Evolutionary conservation across 2,329 filamentous ascomycete genomes (phyloP).

Genomic region (Fusarium armeniacum): DNA sequence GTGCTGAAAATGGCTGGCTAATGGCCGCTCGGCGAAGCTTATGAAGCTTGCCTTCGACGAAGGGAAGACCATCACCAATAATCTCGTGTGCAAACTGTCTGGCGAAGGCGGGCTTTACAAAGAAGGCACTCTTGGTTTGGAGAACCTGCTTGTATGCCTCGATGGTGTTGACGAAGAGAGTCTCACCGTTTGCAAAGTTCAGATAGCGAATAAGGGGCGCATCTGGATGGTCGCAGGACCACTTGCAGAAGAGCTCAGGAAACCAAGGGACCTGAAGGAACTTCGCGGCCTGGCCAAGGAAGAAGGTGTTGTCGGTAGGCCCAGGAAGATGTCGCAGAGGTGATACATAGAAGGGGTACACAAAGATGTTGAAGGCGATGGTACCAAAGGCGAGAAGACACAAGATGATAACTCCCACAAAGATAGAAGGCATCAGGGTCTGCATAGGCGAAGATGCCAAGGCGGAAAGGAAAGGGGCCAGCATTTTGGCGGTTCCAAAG

Average conservation of each 20-base stretch:
- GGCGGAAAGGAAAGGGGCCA: background rate
- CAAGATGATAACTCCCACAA: conserved; percentile 1
- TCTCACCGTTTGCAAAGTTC: conserved; percentile 47
- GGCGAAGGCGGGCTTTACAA: conserved; percentile 49
- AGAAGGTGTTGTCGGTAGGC: conserved; percentile 57
- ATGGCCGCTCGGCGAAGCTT: conserved; percentile 54
- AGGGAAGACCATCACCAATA: conserved; percentile 54
- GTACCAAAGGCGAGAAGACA: background rate
- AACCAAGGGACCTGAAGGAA: conserved; percentile 50
- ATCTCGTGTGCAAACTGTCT: conserved; percentile 46
- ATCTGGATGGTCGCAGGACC: conserved; percentile 50
- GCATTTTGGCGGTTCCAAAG: conserved; percentile 7
- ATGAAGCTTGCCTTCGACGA: conserved; percentile 56
- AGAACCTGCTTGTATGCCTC: conserved; percentile 49
- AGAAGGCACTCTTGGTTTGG: conserved; percentile 47
- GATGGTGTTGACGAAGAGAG: conserved; percentile 48
- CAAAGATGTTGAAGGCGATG: conserved; percentile 49
- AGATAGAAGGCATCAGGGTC: conserved; percentile 1
- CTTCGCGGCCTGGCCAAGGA: conserved; percentile 59
- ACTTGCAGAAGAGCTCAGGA: conserved; percentile 48
- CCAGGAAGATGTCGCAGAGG: conserved; percentile 61
- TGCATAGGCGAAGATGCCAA: conserved; percentile 8
- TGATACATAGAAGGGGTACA: conserved; percentile 61
- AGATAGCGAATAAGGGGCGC: conserved; percentile 51
- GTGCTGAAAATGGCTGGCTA: conserved; percentile 52